Base-by-base conservation (phyloP, 1,284 basidiomycete species). In the Thecaphora thlaspeos region DNA sequence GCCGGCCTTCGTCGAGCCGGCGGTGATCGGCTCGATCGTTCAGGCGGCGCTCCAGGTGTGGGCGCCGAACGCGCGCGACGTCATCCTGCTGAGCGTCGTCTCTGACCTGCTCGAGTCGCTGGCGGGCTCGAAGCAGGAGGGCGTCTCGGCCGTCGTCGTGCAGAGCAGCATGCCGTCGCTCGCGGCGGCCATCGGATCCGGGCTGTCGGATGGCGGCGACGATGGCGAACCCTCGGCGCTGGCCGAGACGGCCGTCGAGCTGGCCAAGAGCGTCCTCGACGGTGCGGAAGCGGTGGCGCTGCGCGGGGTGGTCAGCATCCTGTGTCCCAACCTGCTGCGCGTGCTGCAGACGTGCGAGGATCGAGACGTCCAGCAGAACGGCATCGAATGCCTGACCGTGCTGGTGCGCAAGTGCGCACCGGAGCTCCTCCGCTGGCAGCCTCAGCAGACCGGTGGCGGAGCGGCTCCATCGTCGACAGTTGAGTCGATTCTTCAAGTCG, bases 391-490 rank as follows among this genome's bases (percentile, higher is more conserved):
- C 65, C 81, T 97, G 14, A 95, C 91, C 0, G 81, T 87, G 37
- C 82, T 96, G 40, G 84, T 95, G 41, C 86, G 91, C 41, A 96
- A 93, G 80, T 91, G 93, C 71, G 85, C 86, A 60, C 80, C 83
- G 24, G 90, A 92, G 75, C 80, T 95, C 11, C 75, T 92, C 2
- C 80, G 83, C 2, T 96, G 69, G 66, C 55, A 56, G 34, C 37
- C 37, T 32, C 40, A 32, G 28, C 40, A 43, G 51, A 62, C 22
- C 32, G 89, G 88, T 77, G 42, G 14, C 75, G 21, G 1, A 11
- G 26, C 26, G 26, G 11, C 32, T 15, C 24, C 22, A 68, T 9
- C 50, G 4, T 42, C 55, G 10, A 38, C 68, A 28, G 34, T 74
- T 1, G 58, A 71, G n/a, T 46, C 55, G n/a, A 54, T 75, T 43